Base-by-base conservation (phyloP, 1,284 basidiomycete species). In the Termitomyces sp. region DNA sequence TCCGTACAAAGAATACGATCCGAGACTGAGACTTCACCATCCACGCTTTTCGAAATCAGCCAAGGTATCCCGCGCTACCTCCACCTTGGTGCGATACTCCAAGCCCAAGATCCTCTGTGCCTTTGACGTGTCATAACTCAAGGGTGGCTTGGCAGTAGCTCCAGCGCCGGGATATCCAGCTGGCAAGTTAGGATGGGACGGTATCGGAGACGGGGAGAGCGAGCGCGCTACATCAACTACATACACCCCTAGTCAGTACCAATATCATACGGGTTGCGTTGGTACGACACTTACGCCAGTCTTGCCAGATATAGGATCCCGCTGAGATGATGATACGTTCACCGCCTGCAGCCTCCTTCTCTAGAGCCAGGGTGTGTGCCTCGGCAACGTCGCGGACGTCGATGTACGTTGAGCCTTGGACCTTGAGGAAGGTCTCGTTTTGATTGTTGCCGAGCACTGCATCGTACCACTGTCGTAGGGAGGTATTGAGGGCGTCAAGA, bases 91-190 rank as follows among this genome's bases (percentile, higher is more conserved):
- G 24, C 67, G 68, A 60, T 76, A 81, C 56, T 74, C 69, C 51
- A 83, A 64, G 1, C 74, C 79, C 8, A 84, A 69, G 43, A 81
- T 66, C 43, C 67, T 67, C 44, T 64, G 65, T 31, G 71, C 70
- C 60, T 79, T 78, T 33, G 57, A 56, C 4, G 64, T 65, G 45
- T 71, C 61, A 46, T 70, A 72, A 17, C 55, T 54, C n/a, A 68
- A 55, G 6, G 68, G 59, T 43, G 66, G 65, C 53, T 64, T 64
- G 36, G 58, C 62, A 26, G 60, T 61, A 46, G 67, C 67, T 34
- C 63, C 61, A 50, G 61, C 56, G 4, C 68, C 72, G 0, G 72
- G 71, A 28, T 52, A 59, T 2, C 58, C 58, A 8, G 53, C 46
- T 6, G 58, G 55, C 5, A 59, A 41, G 19, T 54, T 52, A 54